A percentile compares a stretch with the other conserved stretches of the same genome.
Conservation (phyloP, 176 grass and related monocot genomes). For the Hsuehochloa calcarea region DNA sequence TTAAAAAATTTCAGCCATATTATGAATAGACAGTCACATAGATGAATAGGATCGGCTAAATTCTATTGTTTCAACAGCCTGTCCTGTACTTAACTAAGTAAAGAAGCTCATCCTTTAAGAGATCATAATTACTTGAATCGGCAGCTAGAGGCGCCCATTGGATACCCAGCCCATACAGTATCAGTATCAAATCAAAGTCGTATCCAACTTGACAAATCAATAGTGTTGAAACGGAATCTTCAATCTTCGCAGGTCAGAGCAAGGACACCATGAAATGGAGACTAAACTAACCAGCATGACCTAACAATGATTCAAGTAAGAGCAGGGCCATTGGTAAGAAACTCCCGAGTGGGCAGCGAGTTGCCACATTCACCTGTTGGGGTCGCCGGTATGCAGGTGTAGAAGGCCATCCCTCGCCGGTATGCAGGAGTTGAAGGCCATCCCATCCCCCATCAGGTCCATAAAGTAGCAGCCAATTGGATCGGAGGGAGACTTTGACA, state of each 20-base stretch:
- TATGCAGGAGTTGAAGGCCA: constrained; percentile 32
- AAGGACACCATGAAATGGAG: background rate
- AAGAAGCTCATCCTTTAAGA: background rate
- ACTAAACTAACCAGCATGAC: constrained; percentile 12
- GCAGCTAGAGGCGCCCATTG: background rate
- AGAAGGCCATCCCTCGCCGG: constrained; percentile 31
- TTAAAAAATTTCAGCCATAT: too few species aligned
- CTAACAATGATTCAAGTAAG: constrained; percentile 1
- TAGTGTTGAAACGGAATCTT: constrained; percentile 31
- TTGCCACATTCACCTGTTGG: constrained; percentile 38
- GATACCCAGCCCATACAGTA: background rate
- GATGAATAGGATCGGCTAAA: background rate
- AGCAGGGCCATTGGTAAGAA: constrained; percentile 13
- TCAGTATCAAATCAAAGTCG: constrained; percentile 29
- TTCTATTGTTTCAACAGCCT: background rate
- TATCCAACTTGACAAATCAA: background rate
- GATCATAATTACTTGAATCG: background rate
- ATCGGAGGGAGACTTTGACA: constrained; percentile 27
- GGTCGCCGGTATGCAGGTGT: constrained; percentile 24
- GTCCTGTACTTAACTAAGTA: background rate
- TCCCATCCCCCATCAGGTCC: background rate
- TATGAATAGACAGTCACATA: too few species aligned
- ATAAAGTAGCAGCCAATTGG: constrained; percentile 28
- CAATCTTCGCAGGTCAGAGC: constrained; percentile 39
- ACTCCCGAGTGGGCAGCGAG: constrained; percentile 1